Percentiles rank a stretch among this genome's conserved stretches.
Conservation (phyloP, 768 basidiomycete genomes). For the Rhizopogon vinicolor region DNA sequence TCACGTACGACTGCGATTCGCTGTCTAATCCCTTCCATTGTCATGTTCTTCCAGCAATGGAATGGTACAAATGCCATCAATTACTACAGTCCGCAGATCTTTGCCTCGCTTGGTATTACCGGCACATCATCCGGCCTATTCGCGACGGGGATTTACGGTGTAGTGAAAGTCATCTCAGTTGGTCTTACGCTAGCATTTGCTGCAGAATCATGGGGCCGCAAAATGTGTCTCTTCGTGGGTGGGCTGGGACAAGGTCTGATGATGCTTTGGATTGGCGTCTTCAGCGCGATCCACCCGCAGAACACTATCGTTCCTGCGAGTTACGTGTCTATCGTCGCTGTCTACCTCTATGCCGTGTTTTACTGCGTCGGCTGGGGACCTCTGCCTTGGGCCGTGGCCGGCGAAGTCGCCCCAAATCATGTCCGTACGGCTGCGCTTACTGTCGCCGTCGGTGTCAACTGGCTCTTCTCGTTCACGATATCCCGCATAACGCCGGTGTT, state of each 20-base stretch:
- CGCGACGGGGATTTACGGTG: slow-evolving; percentile 36
- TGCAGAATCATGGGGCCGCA: slow-evolving; percentile 40
- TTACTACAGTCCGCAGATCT: slow-evolving; percentile 44
- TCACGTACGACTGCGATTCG: slow-evolving; percentile 30
- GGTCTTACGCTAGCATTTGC: slow-evolving; percentile 36
- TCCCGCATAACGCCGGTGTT: slow-evolving; percentile 40
- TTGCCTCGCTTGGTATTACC: slow-evolving; percentile 38
- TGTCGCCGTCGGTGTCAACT: slow-evolving; percentile 36
- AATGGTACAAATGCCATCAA: slow-evolving; percentile 47
- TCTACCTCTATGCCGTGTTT: slow-evolving; percentile 45
- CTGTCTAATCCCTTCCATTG: slow-evolving; percentile 37
- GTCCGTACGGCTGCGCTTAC: slow-evolving; percentile 36
- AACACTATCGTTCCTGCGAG: slow-evolving; percentile 30
- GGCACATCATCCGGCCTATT: slow-evolving; percentile 32
- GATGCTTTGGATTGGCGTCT: slow-evolving; percentile 47
- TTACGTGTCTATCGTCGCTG: slow-evolving; percentile 40
- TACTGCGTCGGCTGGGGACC: slow-evolving; percentile 41
- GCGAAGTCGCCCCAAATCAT: slow-evolving; percentile 36
- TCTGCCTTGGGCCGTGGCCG: slow-evolving; percentile 27
- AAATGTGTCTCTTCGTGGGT: slow-evolving; percentile 39
- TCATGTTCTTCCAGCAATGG: slow-evolving; percentile 41
- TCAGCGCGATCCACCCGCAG: slow-evolving; percentile 30
- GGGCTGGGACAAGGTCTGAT: slow-evolving; percentile 38
- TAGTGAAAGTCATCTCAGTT: slow-evolving; percentile 36
- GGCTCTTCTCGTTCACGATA: slow-evolving; percentile 43